Conservation (phyloP, 2,329 filamentous ascomycete genomes). For the Podosphaera xanthii region DNA sequence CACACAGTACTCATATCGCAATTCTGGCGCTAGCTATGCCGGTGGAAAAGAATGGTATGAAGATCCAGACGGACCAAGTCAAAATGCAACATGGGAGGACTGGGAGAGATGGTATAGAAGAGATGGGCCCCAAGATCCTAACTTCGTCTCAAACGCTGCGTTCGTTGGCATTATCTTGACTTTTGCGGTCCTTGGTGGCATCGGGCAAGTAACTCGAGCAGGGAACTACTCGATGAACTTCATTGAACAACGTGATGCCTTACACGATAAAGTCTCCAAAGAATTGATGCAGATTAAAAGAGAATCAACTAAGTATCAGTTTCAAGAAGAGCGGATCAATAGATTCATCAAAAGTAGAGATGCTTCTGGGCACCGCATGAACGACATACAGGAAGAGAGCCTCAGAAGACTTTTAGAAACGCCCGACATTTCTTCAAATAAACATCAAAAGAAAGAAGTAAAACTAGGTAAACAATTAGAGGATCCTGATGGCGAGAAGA, state of each 20-base stretch:
- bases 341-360: conserved; percentile 58
- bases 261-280: conserved; percentile 43
- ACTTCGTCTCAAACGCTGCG: conserved; percentile 55
- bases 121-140: conserved; percentile 25
- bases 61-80: conserved; percentile 23
- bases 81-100: conserved; percentile 94
- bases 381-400: conserved; percentile 19
- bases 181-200: conserved; percentile 44
- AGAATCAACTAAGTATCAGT: conserved; percentile 26
- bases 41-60: conserved; percentile 10
- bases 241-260: conserved; percentile 40
- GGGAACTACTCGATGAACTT: conserved; percentile 36
- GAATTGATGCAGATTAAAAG: conserved; percentile 31
- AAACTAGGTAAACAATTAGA: conserved; percentile 5
- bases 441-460: conserved; percentile 15
- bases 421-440: conserved; percentile 23
- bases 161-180: conserved; percentile 54
- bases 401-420: conserved; percentile 23
- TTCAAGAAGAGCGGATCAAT: conserved; percentile 45
- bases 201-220: conserved; percentile 50
- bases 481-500: conserved; percentile 4
- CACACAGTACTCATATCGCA: conserved; percentile 7
- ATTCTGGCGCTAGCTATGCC: conserved; percentile 7
- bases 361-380: conserved; percentile 7
- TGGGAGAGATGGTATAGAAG: conserved; percentile 63